These are phyloP conservation scores for Maudiozyma serrabonitensis DNA, from an alignment of 805 yeast species.

Conservation along the genomic window DNA sequence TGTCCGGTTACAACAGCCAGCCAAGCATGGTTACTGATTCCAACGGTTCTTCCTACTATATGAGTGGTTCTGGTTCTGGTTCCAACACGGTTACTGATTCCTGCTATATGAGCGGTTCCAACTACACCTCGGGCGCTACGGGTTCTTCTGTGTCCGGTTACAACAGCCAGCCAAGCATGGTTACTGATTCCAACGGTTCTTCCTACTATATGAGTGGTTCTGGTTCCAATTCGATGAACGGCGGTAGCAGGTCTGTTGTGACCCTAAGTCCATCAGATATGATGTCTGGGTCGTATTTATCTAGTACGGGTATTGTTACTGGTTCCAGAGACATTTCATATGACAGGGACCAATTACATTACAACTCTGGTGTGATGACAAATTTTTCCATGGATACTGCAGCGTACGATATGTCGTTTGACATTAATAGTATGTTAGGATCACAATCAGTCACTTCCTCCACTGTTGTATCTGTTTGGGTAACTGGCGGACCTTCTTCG, in stretches of 20 bases:
- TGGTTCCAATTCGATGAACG: background rate
- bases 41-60: background rate
- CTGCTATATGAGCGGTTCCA: background rate
- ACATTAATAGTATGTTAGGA: too few relatives aligned
- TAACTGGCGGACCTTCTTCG: too few relatives aligned
- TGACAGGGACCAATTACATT: background rate
- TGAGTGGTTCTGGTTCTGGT: too few relatives aligned
- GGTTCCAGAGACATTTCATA: background rate
- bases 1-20: too few relatives aligned
- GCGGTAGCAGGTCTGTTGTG: background rate
- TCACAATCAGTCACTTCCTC: too few relatives aligned
- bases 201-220: background rate
- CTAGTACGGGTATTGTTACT: background rate
- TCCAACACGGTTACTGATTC: too few relatives aligned
- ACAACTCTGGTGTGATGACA: too few relatives aligned
- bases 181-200: background rate
- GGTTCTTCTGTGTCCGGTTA: background rate
- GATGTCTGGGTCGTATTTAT: background rate
- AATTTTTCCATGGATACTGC: too few relatives aligned
- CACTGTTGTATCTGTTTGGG: too few relatives aligned
- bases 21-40: too few relatives aligned
- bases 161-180: too few relatives aligned
- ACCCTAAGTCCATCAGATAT: slow-evolving; percentile 1
- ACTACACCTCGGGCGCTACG: background rate
- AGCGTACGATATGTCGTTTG: too few relatives aligned